Conservation (phyloP, 257 asterid genomes). For the Ocimum tenuiflorum region DNA sequence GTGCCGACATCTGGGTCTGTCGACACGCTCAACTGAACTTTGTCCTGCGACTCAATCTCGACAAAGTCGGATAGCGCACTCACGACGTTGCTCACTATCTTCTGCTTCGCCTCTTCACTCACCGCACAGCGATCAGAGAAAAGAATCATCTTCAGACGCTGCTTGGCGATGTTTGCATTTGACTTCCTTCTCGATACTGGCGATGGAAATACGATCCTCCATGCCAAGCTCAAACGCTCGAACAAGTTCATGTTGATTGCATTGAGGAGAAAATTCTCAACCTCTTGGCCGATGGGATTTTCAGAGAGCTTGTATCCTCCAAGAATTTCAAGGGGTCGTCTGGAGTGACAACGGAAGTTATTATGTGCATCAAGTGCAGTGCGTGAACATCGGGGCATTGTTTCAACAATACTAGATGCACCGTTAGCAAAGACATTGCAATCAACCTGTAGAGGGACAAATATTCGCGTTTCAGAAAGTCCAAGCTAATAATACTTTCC, state of each 20-base stretch:
- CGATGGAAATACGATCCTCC: slow-evolving; percentile 89
- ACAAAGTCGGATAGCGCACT: slow-evolving; percentile 76
- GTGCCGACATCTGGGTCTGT: slow-evolving; percentile 89
- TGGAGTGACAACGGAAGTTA: slow-evolving; percentile 54
- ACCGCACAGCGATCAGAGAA: slow-evolving; percentile 93
- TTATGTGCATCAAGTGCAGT: slow-evolving; percentile 25
- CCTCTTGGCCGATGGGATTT: slow-evolving; percentile 54
- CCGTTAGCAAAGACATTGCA: slow-evolving; percentile 45
- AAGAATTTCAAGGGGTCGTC: slow-evolving; percentile 43
- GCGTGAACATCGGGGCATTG: slow-evolving; percentile 36
- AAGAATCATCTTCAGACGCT: slow-evolving; percentile 85
- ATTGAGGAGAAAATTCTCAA: slow-evolving; percentile 65
- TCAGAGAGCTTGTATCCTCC: slow-evolving; percentile 50
- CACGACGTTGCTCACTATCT: slow-evolving; percentile 76
- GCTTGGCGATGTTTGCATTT: slow-evolving; percentile 84
- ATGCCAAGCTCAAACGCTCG: slow-evolving; percentile 82
- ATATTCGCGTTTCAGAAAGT: slow-evolving; percentile 1
- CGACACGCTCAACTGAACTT: slow-evolving; percentile 78
- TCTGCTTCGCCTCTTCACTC: slow-evolving; percentile 85
- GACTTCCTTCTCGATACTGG: slow-evolving; percentile 51
- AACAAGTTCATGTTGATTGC: slow-evolving; percentile 68
- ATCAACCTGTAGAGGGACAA: slow-evolving; percentile 47
- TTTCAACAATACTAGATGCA: slow-evolving; percentile 32
- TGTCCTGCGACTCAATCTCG: slow-evolving; percentile 90
- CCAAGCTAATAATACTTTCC: background rate